Evolutionary conservation across 306 rosid species (phyloP).

Genomic region (Corylus heterophylla): DNA sequence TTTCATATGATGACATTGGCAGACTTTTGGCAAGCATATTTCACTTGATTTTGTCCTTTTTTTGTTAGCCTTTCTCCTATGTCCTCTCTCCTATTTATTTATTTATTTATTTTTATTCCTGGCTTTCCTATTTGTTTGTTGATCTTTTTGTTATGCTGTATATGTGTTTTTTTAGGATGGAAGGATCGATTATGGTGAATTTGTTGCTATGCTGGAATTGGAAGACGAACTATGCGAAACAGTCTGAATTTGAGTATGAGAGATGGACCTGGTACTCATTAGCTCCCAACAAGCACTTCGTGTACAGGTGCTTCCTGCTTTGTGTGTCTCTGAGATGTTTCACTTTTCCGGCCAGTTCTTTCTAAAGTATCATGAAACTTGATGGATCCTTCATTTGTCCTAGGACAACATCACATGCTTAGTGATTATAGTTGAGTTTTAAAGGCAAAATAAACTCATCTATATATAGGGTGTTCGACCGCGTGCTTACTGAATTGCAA

Average conservation of each 20-base stretch:
- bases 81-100: neutral
- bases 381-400: neutral
- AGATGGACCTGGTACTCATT: conserved; percentile 70
- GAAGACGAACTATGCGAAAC: conserved; percentile 93
- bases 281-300: conserved; percentile 44
- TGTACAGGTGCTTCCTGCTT: conserved; percentile 43
- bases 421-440: neutral
- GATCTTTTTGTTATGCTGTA: conserved; percentile 27
- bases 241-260: conserved; percentile 93
- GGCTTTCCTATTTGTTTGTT: conserved; percentile 12
- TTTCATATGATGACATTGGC: neutral
- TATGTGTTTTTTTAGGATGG: conserved; percentile 64
- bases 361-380: neutral
- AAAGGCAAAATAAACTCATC: neutral
- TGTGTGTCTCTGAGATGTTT: neutral
- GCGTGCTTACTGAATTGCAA: conserved; percentile 12
- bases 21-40: neutral
- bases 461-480: neutral
- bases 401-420: neutral
- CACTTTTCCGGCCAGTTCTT: neutral
- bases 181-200: conserved; percentile 90
- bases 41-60: neutral
- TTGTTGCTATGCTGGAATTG: conserved; percentile 83
- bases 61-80: neutral
- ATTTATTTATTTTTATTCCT: conserved; percentile 5